Evolutionary conservation across 352 stramenopile genomes (phyloP), one percentile per base, ranked within the genome.

Genomic region (Lagenidium giganteum): DNA sequence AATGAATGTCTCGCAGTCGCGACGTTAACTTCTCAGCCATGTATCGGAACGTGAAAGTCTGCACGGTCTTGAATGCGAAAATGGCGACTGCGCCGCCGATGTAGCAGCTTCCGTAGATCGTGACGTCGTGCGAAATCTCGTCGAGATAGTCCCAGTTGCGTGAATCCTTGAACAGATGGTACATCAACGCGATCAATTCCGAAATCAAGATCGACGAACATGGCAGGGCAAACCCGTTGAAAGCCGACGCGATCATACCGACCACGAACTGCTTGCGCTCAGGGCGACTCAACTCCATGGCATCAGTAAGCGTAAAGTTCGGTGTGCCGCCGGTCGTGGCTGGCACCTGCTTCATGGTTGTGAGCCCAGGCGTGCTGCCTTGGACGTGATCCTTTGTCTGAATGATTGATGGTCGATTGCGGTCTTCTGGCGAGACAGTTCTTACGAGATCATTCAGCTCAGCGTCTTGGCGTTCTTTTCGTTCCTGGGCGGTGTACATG

Each of bases 1-100:
- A 83, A 24, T 83, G 53, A 35, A 83, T 62, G 8, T 64, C 49
- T 18, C 69, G 63, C 5, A 83, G 47, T 4, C 69, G 54, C 1
- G 61, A 50, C 8, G 62, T 79, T 33, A 83, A 43, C 37, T 80
- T 80, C 30, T 84, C 67, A 8, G 51, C 58, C 39, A 83, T 68
- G 20, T 60, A 78, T 12, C 56, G 40, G 39, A 81, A 86, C 5
- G 57, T 60, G 23, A 69, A 85, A 26, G 50, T 61, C 37, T 79
- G 61, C 2, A 58, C 35, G 0, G 50, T 54, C 4, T 36, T 47
- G 5, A 54, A 52, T 1, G 60, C 12, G 0, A 67, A 51, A 22
- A 82, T 25, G 7, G 70, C 31, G 4, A 58, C 29, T 2, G 57
- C 56, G 11, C 60, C 68, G 37, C 45, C 68, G 1, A 84, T 33